phyloP scores from a whole-genome alignment of 306 rosid species.

The Carpinus fangiana region DNA sequence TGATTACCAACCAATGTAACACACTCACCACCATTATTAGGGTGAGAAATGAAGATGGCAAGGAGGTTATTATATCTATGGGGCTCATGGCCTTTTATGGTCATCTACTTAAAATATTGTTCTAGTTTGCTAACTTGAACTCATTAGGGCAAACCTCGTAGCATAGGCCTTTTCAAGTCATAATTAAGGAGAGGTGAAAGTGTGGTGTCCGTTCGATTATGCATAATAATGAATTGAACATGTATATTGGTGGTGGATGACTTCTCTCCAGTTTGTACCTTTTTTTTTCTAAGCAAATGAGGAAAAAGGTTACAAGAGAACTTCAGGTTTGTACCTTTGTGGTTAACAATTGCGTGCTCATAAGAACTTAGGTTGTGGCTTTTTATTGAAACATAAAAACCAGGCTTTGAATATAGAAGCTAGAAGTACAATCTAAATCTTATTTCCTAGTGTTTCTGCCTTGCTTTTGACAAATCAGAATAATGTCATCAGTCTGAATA shows the following conservation, averaged over 20 bases:
- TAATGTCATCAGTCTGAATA: too few species aligned
- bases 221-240: background rate
- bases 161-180: background rate
- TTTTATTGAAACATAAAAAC: too few species aligned
- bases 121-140: background rate
- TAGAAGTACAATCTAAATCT: too few species aligned
- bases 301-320: too few species aligned
- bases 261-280: background rate
- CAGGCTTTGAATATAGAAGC: too few species aligned
- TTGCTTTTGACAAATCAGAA: too few species aligned
- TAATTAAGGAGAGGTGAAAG: background rate
- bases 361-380: too few species aligned
- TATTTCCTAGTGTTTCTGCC: too few species aligned
- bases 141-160: background rate
- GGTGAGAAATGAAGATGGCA: constrained; percentile 32
- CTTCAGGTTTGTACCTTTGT: too few species aligned
- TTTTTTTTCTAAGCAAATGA: too few species aligned
- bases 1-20: constrained; percentile 21
- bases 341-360: too few species aligned
- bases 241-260: background rate
- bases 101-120: constrained; percentile 1
- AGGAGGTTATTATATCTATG: constrained; percentile 10
- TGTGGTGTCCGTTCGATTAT: too few species aligned
- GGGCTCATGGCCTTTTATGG: constrained; percentile 17
- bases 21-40: constrained; percentile 11